Evolutionary conservation across 139 green algal genomes (phyloP).

Genomic region (Chlorella sp.): DNA sequence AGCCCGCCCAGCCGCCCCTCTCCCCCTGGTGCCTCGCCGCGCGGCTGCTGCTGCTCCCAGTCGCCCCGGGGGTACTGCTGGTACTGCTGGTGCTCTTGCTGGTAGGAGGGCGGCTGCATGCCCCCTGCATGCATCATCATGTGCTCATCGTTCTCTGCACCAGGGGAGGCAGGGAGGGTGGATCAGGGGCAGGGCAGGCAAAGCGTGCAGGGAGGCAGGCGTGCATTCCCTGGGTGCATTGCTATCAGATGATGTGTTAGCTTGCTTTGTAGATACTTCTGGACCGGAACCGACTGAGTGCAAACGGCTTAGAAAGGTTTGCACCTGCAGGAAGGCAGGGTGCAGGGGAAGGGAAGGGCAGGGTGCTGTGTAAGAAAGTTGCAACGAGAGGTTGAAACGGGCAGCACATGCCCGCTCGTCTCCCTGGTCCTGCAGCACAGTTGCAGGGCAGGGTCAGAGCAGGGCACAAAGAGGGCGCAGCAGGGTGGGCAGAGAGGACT

Average conservation of each 20-base stretch:
- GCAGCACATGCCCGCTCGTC: too few relatives aligned
- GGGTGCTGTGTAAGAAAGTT: too few relatives aligned
- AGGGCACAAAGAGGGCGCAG: too few relatives aligned
- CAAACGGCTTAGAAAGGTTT: too few relatives aligned
- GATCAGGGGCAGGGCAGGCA: not conserved
- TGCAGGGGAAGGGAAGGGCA: too few relatives aligned
- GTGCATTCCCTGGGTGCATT: not conserved
- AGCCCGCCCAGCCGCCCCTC: constrained; percentile 15
- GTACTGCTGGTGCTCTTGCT: not conserved
- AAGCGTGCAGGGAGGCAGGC: not conserved
- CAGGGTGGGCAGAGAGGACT: too few relatives aligned
- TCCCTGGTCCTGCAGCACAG: too few relatives aligned
- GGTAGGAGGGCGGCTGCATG: not conserved
- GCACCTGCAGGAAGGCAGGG: too few relatives aligned
- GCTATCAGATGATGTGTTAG: not conserved
- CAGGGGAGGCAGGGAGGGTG: not conserved
- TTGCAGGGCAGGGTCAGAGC: too few relatives aligned
- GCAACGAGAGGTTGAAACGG: too few relatives aligned
- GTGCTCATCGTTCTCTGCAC: not conserved
- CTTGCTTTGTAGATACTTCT: too few relatives aligned
- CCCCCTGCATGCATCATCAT: not conserved
- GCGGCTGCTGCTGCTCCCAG: constrained; percentile 27
- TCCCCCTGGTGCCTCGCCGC: not conserved
- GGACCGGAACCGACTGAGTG: too few relatives aligned
- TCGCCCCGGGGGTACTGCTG: constrained; percentile 1